phyloP scores from a whole-genome alignment of 2,329 filamentous ascomycete genomes.

The Xylariaceae sp. region DNA sequence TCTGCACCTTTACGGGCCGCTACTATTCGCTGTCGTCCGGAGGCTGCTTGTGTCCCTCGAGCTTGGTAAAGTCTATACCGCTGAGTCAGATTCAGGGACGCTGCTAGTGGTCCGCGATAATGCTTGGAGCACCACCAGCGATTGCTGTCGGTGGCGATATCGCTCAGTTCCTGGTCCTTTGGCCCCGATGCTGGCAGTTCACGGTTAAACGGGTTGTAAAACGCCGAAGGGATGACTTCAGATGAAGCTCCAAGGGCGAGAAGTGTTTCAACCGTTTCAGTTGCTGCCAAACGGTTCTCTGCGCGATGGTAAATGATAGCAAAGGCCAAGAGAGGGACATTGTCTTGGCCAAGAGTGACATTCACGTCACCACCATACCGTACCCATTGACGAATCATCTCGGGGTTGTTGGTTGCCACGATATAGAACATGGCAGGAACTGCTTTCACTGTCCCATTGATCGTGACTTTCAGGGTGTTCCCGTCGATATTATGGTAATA shows the following conservation, averaged over 20 bases:
- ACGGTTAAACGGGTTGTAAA: constrained; percentile 11
- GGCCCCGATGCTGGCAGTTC: constrained; percentile 9
- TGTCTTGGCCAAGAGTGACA: constrained; percentile 6
- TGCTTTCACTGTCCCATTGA: constrained; percentile 11
- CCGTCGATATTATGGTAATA: constrained; percentile 6
- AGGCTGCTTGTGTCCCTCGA: constrained; percentile 1
- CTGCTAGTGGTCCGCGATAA: no score
- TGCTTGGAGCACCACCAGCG: no score
- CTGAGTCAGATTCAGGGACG: constrained; percentile 16
- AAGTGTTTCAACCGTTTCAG: constrained; percentile 7
- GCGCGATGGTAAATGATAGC: constrained; percentile 10
- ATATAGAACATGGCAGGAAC: constrained; percentile 17
- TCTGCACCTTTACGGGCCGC: constrained; percentile 7
- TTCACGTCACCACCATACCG: constrained; percentile 15
- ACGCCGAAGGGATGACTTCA: constrained; percentile 9
- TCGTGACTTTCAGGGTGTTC: constrained; percentile 2
- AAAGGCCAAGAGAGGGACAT: constrained; percentile 14
- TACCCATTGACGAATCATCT: constrained; percentile 13
- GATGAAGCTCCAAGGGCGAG: constrained; percentile 14
- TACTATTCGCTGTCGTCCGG: constrained; percentile 8
- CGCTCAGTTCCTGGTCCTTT: not conserved
- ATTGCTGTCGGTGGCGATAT: no score
- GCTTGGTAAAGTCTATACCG: constrained; percentile 15
- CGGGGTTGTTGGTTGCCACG: constrained; percentile 10
- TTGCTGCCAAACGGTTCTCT: constrained; percentile 5